These are phyloP conservation scores for Pneumocystis wakefieldiae DNA, from an alignment of 1,139 yeast genomes.

Conservation along the genomic window DNA sequence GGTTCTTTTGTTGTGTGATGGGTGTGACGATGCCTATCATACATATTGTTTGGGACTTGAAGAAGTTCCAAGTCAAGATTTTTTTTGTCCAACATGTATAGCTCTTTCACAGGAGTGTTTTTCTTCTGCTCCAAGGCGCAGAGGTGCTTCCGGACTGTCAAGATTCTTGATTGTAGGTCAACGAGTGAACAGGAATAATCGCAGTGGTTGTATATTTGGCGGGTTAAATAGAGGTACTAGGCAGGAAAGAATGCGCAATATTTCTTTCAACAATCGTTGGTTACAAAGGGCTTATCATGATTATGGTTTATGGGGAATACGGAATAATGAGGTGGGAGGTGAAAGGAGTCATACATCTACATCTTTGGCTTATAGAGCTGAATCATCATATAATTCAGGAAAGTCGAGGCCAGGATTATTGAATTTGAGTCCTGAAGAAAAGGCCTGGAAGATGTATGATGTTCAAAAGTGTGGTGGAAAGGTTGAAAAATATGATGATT, in stretches of 20 bases:
- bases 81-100: conserved; percentile 24
- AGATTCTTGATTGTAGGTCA: neutral
- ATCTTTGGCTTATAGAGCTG: neutral
- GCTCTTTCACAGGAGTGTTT: neutral
- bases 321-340: neutral
- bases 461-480: neutral
- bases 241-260: neutral
- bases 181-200: neutral
- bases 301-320: neutral
- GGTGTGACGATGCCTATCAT: conserved; percentile 23
- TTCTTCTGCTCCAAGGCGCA: neutral
- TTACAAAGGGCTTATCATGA: neutral
- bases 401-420: neutral
- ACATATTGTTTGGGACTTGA: conserved; percentile 22
- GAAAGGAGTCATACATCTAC: neutral
- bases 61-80: conserved; percentile 20
- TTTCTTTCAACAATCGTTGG: neutral
- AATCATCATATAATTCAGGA: neutral
- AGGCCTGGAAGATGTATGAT: neutral
- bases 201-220: neutral
- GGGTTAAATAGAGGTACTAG: neutral
- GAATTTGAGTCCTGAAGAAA: neutral
- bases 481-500: neutral
- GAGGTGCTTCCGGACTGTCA: neutral
- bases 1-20: conserved; percentile 22